Conservation (phyloP, 192 early-diverging fungal species). For the Chytriomyces confervae region DNA sequence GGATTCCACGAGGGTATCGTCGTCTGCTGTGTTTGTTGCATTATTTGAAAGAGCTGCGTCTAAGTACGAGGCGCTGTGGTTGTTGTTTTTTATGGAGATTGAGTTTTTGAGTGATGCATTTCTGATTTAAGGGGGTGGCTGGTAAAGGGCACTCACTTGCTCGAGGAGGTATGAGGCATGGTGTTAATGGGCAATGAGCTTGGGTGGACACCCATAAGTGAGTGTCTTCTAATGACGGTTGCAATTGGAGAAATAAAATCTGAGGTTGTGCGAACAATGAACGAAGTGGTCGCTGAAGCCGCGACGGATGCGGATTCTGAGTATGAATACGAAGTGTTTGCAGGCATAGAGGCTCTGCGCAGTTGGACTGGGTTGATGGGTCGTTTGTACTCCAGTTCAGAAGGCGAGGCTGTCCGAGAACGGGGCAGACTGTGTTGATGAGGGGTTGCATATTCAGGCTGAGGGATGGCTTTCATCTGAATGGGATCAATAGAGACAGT, state of each 20-base stretch:
- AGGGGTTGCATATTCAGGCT: neutral
- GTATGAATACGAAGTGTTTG: neutral
- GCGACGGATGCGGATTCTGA: neutral
- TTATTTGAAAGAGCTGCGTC: neutral
- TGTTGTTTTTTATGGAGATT: neutral
- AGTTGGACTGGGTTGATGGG: slow-evolving; percentile 11
- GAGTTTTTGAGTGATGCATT: neutral
- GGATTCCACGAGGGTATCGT: neutral
- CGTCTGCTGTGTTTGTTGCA: neutral
- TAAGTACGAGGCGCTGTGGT: neutral
- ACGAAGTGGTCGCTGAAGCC: neutral
- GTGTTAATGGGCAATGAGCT: neutral
- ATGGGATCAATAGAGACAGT: neutral
- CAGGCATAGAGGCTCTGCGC: slow-evolving; percentile 12
- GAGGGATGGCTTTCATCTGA: neutral
- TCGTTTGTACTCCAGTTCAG: slow-evolving; percentile 2
- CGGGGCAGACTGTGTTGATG: neutral
- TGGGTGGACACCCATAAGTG: neutral
- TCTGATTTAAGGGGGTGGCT: neutral
- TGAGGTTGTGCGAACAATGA: neutral
- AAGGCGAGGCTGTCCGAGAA: neutral
- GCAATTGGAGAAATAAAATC: neutral
- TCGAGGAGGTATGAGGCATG: neutral
- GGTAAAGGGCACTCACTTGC: neutral
- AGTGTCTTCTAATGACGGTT: neutral